Conservation (phyloP, 2,329 filamentous ascomycete species). For the Sporothrix globosa region DNA sequence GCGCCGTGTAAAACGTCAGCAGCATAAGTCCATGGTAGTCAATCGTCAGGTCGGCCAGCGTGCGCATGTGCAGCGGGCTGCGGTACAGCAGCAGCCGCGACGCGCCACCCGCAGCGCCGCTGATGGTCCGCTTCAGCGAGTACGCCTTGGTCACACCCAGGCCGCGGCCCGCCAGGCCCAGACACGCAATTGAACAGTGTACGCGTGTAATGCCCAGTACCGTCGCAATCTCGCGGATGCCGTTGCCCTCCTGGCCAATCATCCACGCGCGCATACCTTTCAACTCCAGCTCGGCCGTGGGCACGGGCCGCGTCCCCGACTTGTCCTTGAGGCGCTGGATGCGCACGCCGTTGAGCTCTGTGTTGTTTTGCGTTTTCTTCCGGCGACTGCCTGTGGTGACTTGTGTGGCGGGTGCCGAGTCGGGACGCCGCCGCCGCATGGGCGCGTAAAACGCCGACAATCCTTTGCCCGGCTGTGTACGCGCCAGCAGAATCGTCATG, state of each 20-base stretch:
- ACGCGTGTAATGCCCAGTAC: slow-evolving; percentile 69
- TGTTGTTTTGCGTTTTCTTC: slow-evolving; percentile 38
- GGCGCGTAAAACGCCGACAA: slow-evolving; percentile 69
- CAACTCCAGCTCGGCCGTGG: slow-evolving; percentile 72
- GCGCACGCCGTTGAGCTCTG: slow-evolving; percentile 65
- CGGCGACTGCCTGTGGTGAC: slow-evolving; percentile 38
- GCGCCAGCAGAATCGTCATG: slow-evolving; percentile 67
- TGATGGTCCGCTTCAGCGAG: slow-evolving; percentile 59
- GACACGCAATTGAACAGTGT: slow-evolving; percentile 58
- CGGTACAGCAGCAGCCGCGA: slow-evolving; percentile 54
- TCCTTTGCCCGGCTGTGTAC: slow-evolving; percentile 53
- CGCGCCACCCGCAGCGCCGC: slow-evolving; percentile 49
- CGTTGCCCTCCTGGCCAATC: slow-evolving; percentile 67
- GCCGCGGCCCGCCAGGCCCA: slow-evolving; percentile 59
- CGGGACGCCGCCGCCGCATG: slow-evolving; percentile 51
- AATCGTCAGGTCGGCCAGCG: slow-evolving; percentile 58
- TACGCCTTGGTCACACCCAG: slow-evolving; percentile 62
- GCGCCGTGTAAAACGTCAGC: slow-evolving; percentile 57
- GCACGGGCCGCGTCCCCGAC: slow-evolving; percentile 68
- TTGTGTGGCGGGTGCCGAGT: slow-evolving; percentile 38
- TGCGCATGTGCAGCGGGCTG: slow-evolving; percentile 60
- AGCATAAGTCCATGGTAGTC: slow-evolving; percentile 62
- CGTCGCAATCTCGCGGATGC: slow-evolving; percentile 68
- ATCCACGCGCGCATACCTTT: slow-evolving; percentile 66
- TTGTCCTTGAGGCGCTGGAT: slow-evolving; percentile 75